Conservation (phyloP, 345 rosid species). For the Corchorus capsularis region DNA sequence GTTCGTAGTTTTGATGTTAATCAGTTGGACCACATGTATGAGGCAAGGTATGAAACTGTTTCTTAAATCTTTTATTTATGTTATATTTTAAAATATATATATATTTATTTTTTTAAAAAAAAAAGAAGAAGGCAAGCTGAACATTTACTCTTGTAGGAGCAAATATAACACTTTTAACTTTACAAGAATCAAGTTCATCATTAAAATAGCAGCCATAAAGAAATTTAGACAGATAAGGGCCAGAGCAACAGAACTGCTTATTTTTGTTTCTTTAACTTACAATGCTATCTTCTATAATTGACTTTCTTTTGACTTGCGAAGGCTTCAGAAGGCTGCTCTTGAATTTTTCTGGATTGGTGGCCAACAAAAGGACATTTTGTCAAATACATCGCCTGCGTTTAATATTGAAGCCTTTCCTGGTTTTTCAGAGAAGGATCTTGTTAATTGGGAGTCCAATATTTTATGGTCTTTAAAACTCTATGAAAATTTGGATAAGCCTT, state of each 20-base stretch:
- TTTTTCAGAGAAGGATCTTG: slow-evolving; percentile 52
- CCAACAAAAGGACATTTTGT: slow-evolving; percentile 45
- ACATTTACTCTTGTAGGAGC: not conserved
- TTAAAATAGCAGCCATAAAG: not conserved
- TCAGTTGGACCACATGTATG: slow-evolving; percentile 82
- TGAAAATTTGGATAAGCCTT: slow-evolving; percentile 51
- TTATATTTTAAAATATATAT: too few relatives aligned
- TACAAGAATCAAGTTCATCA: slow-evolving; percentile 2
- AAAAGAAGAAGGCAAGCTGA: too few relatives aligned
- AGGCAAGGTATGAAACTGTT: slow-evolving; percentile 59
- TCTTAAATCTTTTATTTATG: not conserved
- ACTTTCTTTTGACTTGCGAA: slow-evolving; percentile 31
- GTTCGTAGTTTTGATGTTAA: slow-evolving; percentile 76
- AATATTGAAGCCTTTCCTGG: slow-evolving; percentile 43
- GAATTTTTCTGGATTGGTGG: slow-evolving; percentile 95
- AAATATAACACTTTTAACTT: not conserved
- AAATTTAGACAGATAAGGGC: not conserved
- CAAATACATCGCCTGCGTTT: slow-evolving; percentile 33
- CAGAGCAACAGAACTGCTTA: not conserved
- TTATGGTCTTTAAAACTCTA: slow-evolving; percentile 67
- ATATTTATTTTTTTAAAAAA: too few relatives aligned
- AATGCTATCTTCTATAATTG: slow-evolving; percentile 7
- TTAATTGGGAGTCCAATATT: slow-evolving; percentile 67
- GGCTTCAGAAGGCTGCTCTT: slow-evolving; percentile 84
- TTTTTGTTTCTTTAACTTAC: not conserved